Evolutionary conservation across 169 alveolate genomes (phyloP).

Genomic region (Eimeria maxima): DNA sequence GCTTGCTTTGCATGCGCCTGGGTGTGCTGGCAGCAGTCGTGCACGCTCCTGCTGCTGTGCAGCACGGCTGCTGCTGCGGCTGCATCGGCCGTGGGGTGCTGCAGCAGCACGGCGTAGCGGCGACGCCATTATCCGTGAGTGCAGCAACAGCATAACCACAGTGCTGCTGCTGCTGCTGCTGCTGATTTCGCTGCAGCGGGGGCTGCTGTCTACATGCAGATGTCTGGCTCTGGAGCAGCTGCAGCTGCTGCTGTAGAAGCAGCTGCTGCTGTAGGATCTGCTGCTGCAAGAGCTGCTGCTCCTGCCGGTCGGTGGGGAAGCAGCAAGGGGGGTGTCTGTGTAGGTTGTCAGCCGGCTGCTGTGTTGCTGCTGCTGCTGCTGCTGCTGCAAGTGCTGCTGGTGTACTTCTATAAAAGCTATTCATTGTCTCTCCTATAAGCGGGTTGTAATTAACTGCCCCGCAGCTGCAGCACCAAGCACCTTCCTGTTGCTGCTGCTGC

Average conservation of each 20-base stretch:
- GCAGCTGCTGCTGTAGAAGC: constrained; percentile 28
- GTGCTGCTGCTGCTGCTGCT: constrained; percentile 19
- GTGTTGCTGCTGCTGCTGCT: not conserved
- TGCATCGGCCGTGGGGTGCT: not conserved
- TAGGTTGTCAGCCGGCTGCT: not conserved
- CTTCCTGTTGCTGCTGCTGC: constrained; percentile 6
- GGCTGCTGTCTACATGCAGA: not conserved
- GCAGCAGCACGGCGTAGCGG: not conserved
- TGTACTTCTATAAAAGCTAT: not conserved
- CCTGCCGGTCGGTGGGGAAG: not conserved
- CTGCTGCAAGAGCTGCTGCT: constrained; percentile 44
- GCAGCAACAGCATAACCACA: not conserved
- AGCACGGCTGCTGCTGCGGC: constrained; percentile 11
- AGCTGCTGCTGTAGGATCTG: not conserved
- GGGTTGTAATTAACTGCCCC: not conserved
- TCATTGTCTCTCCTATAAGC: not conserved
- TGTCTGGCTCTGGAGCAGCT: not conserved
- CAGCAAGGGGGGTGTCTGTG: not conserved
- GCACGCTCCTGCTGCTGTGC: constrained; percentile 5
- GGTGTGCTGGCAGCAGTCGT: not conserved
- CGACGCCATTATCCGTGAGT: not conserved
- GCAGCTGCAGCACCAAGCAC: not conserved
- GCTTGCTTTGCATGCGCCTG: not conserved
- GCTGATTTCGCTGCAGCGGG: not conserved
- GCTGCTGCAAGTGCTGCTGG: constrained; percentile 13